Evolutionary conservation across 192 early-diverging fungal species (phyloP), one percentile per base, ranked within the genome.

Genomic region (Kappamyces sp.): DNA sequence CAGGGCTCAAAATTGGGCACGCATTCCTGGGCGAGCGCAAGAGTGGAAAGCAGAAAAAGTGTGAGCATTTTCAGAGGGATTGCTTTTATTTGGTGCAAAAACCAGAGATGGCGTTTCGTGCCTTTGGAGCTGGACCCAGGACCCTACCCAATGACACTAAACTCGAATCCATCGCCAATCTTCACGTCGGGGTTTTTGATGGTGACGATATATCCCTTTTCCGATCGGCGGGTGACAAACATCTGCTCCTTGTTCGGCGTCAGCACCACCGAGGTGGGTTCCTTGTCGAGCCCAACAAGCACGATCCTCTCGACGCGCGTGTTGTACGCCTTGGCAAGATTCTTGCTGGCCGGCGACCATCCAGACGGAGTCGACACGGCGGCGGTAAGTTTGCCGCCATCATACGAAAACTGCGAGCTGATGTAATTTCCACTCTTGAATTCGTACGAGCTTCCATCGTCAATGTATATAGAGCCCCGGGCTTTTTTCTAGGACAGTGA

Each of bases 371-470:
- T 41, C 11, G 49, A 15, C 1, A 47, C 15, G 2, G 31, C 45
- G 35, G 64, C 54, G 4, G 32, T 45, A 11, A 85, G 64, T 22
- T 33, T 62, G 38, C 64, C 63, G 32, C 52, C 63, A 29, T 55
- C 42, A 52, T 74, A 90, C 8, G 45, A 59, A 68, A 91, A 85
- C 32, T 72, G 50, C 2, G 48, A 57, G 45, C 70, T 58, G 45
- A 93, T 71, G 68, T 86, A 98, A 33, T 73, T 75, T 2, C 90
- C 89, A 0, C 71, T 57, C 61, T 81, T 57, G 60, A 83, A 88
- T 36, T 73, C 80, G 63, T 81, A 98, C 1, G 82, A 73, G 47
- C 88, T 77, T 6, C 93, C 96, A 61, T 99, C 96, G 69, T 99
- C 96, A 45, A 89, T 62, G 61, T 96, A 96, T 14, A 99, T 61